Evolutionary conservation across 176 grass and related monocot species (phyloP), one percentile per base, ranked within the genome.

Genomic region (Neostapfia colusana): DNA sequence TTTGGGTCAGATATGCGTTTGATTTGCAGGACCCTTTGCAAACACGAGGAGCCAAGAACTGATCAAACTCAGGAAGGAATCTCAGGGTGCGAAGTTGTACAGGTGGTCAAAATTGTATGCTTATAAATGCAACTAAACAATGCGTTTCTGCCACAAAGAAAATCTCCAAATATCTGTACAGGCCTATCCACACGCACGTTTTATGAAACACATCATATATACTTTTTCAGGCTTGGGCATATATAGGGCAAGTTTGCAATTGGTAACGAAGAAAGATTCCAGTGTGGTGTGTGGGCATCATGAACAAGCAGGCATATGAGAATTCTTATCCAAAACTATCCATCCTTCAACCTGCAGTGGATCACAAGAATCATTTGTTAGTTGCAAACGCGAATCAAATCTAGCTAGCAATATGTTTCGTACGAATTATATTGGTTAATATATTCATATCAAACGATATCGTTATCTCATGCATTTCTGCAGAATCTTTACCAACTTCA

Each of bases 1-100:
- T 44, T 75, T 7, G 31, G 45, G 27, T 61, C 69, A 68, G 61
- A 73, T 54, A 83, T 83, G 74, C 43, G 73, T 54, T 61, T 63
- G 53, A 62, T 54, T 8, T 42, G 23, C 44, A 44, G 35, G n/a
- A n/a, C 56, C 66, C 76, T 51, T 71, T 76, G 39, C 24, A 69
- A 67, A 65, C 41, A 20, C 79, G 81, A 71, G 45, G 71, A 84
- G 86, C 86, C 81, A 84, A 45, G 27, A 70, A 58, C 63, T 56
- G 46, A 75, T 75, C 62, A 67, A 79, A 73, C 12, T 53, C 51
- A 35, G 10, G 54, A 35, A 63, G 35, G 80, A 74, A 75, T 53
- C 62, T 8, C 12, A 25, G 49, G 55, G 76, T 80, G 65, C 71
- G 65, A 80, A 80, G 70, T 27, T 84, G n/a, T 58, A 9, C 15